Base-by-base conservation (phyloP, 768 basidiomycete species). In the Xerocomellus dryophilus region DNA sequence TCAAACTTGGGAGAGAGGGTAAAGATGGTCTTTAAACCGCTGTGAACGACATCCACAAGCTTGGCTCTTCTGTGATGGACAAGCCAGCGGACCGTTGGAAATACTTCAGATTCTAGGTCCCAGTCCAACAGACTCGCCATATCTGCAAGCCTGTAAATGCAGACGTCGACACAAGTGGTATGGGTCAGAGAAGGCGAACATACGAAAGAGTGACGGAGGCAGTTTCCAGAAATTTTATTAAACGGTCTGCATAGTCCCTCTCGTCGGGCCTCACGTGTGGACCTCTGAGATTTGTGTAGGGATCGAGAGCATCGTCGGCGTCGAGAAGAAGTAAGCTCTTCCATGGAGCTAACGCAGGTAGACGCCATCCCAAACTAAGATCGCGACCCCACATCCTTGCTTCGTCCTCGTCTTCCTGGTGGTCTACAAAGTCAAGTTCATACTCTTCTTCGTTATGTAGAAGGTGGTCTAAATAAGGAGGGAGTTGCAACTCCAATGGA, bases 1-100 rank as follows among this genome's bases (percentile, higher is more conserved):
- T 81, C 74, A 57, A 90, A 82, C 61, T 78, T 81, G 4, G 83
- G 77, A 15, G 90, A 81, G 39, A 95, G 76, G 5, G 84, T 79
- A 62, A 94, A 97, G 0, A 92, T 80, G 0, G 90, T 94, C 69
- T 90, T 88, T 41, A 98, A 70, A 42, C 85, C 81, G 4, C 71
- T 74, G 62, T 93, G 90, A 31, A 98, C 83, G 17, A 85, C 81
- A 57, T 98, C 94, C 40, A 97, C 86, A 25, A 98, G 76, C 61
- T 92, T 92, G 6, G 93, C 96, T 63, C 91, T 81, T 49, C 91
- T 81, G 71, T 94, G 93, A 54, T 91, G 85, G 29, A 98, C 89
- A 29, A 99, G 78, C 82, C 93, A 93, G 17, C 92, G 83, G 9
- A 96, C 95, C n/a, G 90, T 83, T 1, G 93, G 90, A 64, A 89